Conservation (phyloP, 1,284 basidiomycete species). For the Cerioporus squamosus region DNA sequence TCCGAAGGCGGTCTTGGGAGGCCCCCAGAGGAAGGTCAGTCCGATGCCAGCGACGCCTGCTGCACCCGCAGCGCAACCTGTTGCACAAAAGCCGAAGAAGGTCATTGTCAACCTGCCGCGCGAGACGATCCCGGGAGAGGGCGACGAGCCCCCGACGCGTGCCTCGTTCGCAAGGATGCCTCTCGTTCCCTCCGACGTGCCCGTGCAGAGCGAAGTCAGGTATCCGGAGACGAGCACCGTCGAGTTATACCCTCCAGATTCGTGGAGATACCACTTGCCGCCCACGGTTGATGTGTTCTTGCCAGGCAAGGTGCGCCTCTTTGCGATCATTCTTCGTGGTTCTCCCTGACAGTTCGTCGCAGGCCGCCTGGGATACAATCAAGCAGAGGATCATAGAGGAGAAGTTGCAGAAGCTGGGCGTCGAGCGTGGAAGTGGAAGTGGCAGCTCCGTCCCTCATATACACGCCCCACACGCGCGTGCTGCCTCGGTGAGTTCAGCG, state of each 20-base stretch:
- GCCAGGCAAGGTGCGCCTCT: slow-evolving; percentile 68
- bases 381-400: slow-evolving; percentile 75
- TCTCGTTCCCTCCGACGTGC: slow-evolving; percentile 46
- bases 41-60: slow-evolving; percentile 54
- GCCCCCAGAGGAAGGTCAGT: slow-evolving; percentile 73
- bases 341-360: neutral
- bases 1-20: slow-evolving; percentile 80
- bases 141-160: slow-evolving; percentile 48
- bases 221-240: slow-evolving; percentile 56
- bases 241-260: slow-evolving; percentile 66
- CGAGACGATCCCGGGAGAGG: slow-evolving; percentile 56
- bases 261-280: slow-evolving; percentile 58
- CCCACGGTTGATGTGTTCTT: slow-evolving; percentile 76
- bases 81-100: slow-evolving; percentile 63
- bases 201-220: slow-evolving; percentile 38
- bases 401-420: slow-evolving; percentile 76
- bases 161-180: slow-evolving; percentile 67
- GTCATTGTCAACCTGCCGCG: slow-evolving; percentile 71
- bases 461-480: slow-evolving; percentile 74
- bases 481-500: slow-evolving; percentile 67
- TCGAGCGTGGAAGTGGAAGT: slow-evolving; percentile 67
- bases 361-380: slow-evolving; percentile 75
- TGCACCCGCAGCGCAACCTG: slow-evolving; percentile 28
- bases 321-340: neutral
- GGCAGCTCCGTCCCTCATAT: slow-evolving; percentile 61